A percentile compares a stretch with the other conserved stretches of the same genome.
phyloP scores from a whole-genome alignment of 169 alveolate species.

The Cryptosporidium parvum region DNA sequence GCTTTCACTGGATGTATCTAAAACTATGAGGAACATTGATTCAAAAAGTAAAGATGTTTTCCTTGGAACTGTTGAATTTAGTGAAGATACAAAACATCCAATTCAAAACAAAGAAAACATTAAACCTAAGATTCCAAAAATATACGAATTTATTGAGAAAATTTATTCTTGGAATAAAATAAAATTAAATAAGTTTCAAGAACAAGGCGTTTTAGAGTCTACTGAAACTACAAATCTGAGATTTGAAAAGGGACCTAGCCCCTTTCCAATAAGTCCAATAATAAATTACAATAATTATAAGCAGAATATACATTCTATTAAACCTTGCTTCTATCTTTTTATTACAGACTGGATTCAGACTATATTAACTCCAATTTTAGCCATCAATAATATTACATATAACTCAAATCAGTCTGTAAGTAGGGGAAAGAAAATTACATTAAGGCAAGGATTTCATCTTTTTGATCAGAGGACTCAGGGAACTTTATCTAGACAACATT shows the following conservation, averaged over 20 bases:
- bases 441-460: slow-evolving; percentile 39
- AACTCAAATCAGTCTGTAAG: background rate
- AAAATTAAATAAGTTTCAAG: background rate
- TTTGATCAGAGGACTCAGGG: slow-evolving; percentile 45
- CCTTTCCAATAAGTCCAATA: slow-evolving; percentile 4
- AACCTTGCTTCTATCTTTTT: slow-evolving; percentile 25
- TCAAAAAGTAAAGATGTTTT: background rate
- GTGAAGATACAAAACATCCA: background rate
- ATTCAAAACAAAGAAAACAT: background rate
- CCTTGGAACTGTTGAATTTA: background rate
- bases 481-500: slow-evolving; percentile 59
- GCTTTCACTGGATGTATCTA: background rate
- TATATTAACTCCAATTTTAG: slow-evolving; percentile 31
- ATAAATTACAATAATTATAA: background rate
- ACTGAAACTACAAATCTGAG: background rate
- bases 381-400: background rate
- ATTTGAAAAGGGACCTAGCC: background rate
- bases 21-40: background rate
- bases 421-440: slow-evolving; percentile 17
- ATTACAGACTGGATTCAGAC: slow-evolving; percentile 59
- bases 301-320: background rate
- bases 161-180: slow-evolving; percentile 41
- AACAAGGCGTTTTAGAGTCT: background rate
- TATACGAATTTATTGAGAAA: slow-evolving; percentile 38
- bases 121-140: slow-evolving; percentile 9